phyloP scores from a whole-genome alignment of 164 flowering plant species.

The Nelumbo lutea region DNA sequence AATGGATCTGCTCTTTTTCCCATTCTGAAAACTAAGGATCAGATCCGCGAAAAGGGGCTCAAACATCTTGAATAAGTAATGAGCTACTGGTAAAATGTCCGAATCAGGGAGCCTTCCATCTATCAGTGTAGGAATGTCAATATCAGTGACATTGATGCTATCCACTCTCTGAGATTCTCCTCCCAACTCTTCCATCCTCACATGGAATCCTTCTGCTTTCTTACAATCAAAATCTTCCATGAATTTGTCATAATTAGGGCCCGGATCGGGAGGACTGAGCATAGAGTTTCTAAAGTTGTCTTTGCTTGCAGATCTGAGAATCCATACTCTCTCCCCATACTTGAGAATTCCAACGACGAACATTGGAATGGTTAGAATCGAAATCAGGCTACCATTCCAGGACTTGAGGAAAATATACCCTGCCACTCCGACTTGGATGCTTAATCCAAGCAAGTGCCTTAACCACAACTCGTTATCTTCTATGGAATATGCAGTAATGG shows the following conservation, averaged over 20 bases:
- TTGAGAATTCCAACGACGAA: neutral
- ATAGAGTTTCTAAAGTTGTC: neutral
- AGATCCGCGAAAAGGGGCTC: neutral
- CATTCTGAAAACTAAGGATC: neutral
- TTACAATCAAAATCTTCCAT: no score
- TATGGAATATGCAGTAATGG: neutral
- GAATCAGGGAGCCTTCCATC: no score
- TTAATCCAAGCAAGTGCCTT: neutral
- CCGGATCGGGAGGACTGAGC: neutral
- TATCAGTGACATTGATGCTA: no score
- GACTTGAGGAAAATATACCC: neutral
- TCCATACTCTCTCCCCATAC: neutral
- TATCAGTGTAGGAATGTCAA: no score
- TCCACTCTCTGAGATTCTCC: no score
- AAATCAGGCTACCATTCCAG: neutral
- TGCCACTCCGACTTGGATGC: neutral
- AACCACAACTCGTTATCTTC: conserved; percentile 1
- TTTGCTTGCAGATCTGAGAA: neutral
- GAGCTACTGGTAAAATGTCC: no score
- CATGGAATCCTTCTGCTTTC: neutral
- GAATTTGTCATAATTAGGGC: neutral
- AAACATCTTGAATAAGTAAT: no score
- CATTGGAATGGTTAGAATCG: neutral
- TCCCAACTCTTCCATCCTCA: neutral
- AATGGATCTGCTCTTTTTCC: neutral